Evolutionary conservation across 2,329 filamentous ascomycete species (phyloP).

Genomic region (Exophiala phaeomuriformis): DNA sequence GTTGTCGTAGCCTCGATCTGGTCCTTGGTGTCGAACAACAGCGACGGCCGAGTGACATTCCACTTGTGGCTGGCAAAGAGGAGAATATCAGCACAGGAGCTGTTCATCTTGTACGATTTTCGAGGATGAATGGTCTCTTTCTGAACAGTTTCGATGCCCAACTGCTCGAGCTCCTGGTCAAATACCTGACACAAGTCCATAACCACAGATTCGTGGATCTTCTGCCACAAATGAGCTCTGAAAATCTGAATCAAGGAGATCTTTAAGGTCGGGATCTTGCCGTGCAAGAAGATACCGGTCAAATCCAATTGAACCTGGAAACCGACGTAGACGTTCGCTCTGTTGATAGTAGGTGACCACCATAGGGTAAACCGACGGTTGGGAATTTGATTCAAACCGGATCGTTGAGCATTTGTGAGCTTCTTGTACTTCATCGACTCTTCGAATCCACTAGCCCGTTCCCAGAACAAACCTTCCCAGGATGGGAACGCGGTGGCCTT

Average conservation of each 20-base stretch:
- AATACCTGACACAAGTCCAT: slow-evolving; percentile 99
- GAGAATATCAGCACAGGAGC: slow-evolving; percentile 93
- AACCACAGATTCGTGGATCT: slow-evolving; percentile 96
- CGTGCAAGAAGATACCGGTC: slow-evolving; percentile 97
- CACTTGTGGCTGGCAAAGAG: slow-evolving; percentile 97
- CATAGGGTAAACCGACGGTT: slow-evolving; percentile 97
- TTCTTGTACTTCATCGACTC: slow-evolving; percentile 95
- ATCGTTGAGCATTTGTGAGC: slow-evolving; percentile 91
- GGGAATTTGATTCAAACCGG: slow-evolving; percentile 95
- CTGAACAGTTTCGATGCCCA: slow-evolving; percentile 94
- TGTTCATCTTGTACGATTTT: slow-evolving; percentile 99
- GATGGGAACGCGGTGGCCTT: slow-evolving; percentile 94
- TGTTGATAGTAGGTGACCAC: slow-evolving; percentile 57
- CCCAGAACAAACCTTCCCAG: slow-evolving; percentile 96
- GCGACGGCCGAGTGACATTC: slow-evolving; percentile 90
- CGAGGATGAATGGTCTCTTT: slow-evolving; percentile 98
- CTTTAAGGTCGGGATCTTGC: slow-evolving; percentile 96
- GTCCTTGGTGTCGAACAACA: slow-evolving; percentile 94
- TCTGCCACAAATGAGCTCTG: slow-evolving; percentile 99
- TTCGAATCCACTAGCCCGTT: slow-evolving; percentile 51
- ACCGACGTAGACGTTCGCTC: slow-evolving; percentile 78
- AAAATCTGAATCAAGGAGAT: slow-evolving; percentile 99
- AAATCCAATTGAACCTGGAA: slow-evolving; percentile 98
- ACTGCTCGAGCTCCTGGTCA: slow-evolving; percentile 89
- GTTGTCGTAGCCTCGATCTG: slow-evolving; percentile 87